Conservation (phyloP, 257 asterid species). For the Petrea volubilis region DNA sequence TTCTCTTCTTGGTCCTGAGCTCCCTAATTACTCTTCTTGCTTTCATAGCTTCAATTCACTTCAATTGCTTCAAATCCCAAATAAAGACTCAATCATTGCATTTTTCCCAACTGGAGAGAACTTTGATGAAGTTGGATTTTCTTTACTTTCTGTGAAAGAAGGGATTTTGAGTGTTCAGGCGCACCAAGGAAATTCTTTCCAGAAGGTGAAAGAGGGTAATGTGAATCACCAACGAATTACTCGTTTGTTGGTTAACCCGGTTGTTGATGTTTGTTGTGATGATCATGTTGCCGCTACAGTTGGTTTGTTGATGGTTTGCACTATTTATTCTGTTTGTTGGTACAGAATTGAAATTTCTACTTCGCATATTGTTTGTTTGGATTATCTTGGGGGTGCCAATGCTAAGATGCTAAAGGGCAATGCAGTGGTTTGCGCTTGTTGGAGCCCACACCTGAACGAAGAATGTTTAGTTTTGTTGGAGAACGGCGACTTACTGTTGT, state of each 20-base stretch:
- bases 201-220: constrained; percentile 35
- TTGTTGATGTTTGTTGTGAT: constrained; percentile 20
- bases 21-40: constrained; percentile 28
- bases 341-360: constrained; percentile 37
- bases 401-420: constrained; percentile 42
- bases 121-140: constrained; percentile 57
- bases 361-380: constrained; percentile 28
- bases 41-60: constrained; percentile 56
- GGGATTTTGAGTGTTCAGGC: constrained; percentile 31
- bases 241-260: constrained; percentile 33
- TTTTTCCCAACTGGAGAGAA: constrained; percentile 74
- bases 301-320: constrained; percentile 70
- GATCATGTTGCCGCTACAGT: constrained; percentile 14
- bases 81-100: constrained; percentile 27
- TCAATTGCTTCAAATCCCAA: constrained; percentile 49
- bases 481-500: constrained; percentile 66
- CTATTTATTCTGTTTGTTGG: constrained; percentile 66
- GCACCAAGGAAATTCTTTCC: constrained; percentile 16
- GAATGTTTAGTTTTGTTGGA: constrained; percentile 74
- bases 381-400: constrained; percentile 48
- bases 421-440: constrained; percentile 57
- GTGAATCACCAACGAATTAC: constrained; percentile 43
- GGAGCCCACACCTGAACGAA: constrained; percentile 82
- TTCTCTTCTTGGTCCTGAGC: constrained; percentile 37
- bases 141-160: constrained; percentile 38